Conservation (phyloP, 2,329 filamentous ascomycete genomes). For the Colletotrichum scovillei region DNA sequence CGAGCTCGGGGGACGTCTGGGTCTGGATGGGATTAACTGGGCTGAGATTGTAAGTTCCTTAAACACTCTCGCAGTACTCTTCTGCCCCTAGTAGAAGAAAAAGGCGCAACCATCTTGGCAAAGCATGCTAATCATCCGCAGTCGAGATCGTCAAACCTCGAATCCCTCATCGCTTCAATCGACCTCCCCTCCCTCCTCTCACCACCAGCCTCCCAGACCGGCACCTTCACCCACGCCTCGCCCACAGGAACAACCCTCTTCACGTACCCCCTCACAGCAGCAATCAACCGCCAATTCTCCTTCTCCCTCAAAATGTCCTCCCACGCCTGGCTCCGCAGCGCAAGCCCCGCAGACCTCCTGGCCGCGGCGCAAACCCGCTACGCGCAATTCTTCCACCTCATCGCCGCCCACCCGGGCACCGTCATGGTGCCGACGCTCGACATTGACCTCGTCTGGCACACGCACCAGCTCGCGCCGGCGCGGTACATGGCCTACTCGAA, state of each 20-base stretch:
- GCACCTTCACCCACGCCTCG: conserved; percentile 35
- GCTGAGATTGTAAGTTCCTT: conserved; percentile 19
- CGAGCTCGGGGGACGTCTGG: conserved; percentile 22
- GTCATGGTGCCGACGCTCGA: conserved; percentile 54
- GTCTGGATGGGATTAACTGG: conserved; percentile 24
- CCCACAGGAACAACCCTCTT: conserved; percentile 16
- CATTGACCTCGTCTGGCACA: conserved; percentile 57
- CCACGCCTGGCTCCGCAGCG: conserved; percentile 52
- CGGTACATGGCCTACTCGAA: conserved; percentile 41
- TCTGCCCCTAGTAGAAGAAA: too few species aligned
- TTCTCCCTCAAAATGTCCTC: conserved; percentile 55
- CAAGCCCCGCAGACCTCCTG: conserved; percentile 41
- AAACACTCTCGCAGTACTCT: neutral
- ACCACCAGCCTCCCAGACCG: neutral
- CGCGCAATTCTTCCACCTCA: conserved; percentile 48
- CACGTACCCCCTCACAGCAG: conserved; percentile 41
- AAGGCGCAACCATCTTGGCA: neutral
- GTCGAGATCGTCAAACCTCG: neutral
- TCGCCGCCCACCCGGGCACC: conserved; percentile 41
- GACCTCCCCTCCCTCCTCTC: conserved; percentile 2
- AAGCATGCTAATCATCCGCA: neutral
- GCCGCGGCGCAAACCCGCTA: conserved; percentile 50
- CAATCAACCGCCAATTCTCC: conserved; percentile 49
- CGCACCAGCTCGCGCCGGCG: conserved; percentile 50
- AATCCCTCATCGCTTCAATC: neutral